phyloP scores from a whole-genome alignment of 2,329 filamentous ascomycete species.

The Cladosporium sp. region DNA sequence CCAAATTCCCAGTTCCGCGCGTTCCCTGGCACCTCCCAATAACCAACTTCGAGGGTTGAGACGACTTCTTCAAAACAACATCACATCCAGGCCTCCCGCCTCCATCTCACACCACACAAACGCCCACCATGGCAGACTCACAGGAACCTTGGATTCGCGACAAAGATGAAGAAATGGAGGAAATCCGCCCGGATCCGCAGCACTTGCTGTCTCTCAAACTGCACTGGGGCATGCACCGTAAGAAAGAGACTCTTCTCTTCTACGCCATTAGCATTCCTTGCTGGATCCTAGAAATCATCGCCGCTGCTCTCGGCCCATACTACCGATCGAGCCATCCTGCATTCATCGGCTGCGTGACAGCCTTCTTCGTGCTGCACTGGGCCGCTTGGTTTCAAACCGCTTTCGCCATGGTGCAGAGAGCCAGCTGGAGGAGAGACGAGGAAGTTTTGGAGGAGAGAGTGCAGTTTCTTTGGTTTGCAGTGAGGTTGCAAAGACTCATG shows the following conservation, averaged over 20 bases:
- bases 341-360: conserved; percentile 24
- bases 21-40: too few species aligned
- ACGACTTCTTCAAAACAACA: too few species aligned
- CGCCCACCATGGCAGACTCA: conserved; percentile 5
- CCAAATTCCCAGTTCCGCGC: too few species aligned
- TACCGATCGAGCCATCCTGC: conserved; percentile 17
- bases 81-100: too few species aligned
- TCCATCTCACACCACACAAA: background rate
- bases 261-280: conserved; percentile 27
- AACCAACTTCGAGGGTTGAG: too few species aligned
- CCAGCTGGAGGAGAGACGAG: conserved; percentile 32
- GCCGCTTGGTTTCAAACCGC: conserved; percentile 32
- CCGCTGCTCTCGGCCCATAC: conserved; percentile 23
- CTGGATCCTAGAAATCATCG: conserved; percentile 26
- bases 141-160: conserved; percentile 8
- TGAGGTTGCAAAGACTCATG: conserved; percentile 29
- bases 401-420: conserved; percentile 29
- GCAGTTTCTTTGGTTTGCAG: conserved; percentile 30
- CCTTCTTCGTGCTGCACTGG: conserved; percentile 29
- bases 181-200: conserved; percentile 13
- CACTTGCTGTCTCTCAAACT: conserved; percentile 17
- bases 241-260: conserved; percentile 26
- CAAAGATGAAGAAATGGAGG: conserved; percentile 11
- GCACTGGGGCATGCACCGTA: conserved; percentile 28
- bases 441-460: conserved; percentile 28